A percentile compares a stretch with the other conserved stretches of the same genome.
These are phyloP conservation scores for Tetrahymena elliotti DNA, from an alignment of 73 alveolate genomes.

Conservation along the genomic window DNA sequence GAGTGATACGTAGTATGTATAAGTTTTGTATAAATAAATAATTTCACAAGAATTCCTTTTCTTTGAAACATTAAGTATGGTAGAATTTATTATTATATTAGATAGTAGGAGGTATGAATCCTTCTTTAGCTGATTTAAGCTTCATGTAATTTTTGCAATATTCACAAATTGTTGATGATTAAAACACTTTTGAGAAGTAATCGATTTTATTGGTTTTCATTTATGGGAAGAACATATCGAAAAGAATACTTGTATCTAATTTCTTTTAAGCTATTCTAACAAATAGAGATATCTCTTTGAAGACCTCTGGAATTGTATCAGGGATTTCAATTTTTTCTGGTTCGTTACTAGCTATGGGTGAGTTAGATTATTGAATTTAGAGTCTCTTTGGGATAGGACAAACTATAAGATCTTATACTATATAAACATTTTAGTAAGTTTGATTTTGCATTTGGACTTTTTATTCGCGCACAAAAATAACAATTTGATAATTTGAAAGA, in stretches of 20 bases:
- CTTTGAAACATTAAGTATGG: not conserved
- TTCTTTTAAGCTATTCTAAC: not conserved
- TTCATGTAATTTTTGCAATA: not conserved
- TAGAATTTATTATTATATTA: not conserved
- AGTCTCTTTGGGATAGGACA: not conserved
- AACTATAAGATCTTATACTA: not conserved
- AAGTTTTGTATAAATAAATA: not conserved
- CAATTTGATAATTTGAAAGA: not conserved
- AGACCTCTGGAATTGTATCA: not conserved
- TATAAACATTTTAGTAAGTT: not conserved
- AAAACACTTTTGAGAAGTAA: not conserved
- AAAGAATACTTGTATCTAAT: not conserved
- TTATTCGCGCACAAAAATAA: not conserved
- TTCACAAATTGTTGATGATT: not conserved
- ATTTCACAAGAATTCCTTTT: not conserved
- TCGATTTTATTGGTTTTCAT: not conserved
- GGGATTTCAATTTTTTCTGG: not conserved
- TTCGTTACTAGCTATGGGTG: not conserved
- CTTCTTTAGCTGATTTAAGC: not conserved
- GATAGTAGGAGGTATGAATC: not conserved
- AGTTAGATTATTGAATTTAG: not conserved
- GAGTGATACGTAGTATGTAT: not conserved
- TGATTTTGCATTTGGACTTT: not conserved
- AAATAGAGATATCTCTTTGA: not conserved
- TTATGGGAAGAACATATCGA: not conserved